phyloP scores from a whole-genome alignment of 2,329 filamentous ascomycete genomes.

The Alternaria sp. region DNA sequence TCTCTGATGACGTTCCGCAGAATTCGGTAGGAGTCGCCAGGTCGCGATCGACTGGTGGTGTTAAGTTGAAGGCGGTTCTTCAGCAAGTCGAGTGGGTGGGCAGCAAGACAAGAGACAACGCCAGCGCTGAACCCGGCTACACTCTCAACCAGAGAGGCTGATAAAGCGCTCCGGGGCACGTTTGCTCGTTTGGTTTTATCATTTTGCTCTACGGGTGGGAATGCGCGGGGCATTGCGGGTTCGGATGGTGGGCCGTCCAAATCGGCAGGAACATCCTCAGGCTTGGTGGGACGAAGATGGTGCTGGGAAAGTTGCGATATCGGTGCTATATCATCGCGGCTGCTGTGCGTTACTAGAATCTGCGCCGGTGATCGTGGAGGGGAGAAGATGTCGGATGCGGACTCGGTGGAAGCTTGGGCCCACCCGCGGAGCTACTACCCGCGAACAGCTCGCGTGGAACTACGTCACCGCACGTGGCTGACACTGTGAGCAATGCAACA shows the following conservation, averaged over 20 bases:
- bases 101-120: conserved; percentile 80
- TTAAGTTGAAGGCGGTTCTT: conserved; percentile 88
- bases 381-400: conserved; percentile 8
- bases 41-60: conserved; percentile 49
- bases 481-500: not conserved
- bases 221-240: conserved; percentile 56
- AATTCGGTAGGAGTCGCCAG: conserved; percentile 62
- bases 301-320: not conserved
- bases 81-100: conserved; percentile 92
- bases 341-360: not conserved
- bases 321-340: conserved; percentile 11
- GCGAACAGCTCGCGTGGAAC: not conserved
- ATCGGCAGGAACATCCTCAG: conserved; percentile 31
- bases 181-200: conserved; percentile 47
- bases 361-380: conserved; percentile 1
- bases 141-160: conserved; percentile 81
- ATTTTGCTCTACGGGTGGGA: conserved; percentile 53
- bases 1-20: conserved; percentile 58
- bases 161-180: conserved; percentile 38
- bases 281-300: not conserved
- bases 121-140: conserved; percentile 90
- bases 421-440: conserved; percentile 6
- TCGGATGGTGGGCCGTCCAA: conserved; percentile 8
- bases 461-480: conserved; percentile 1
- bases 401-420: conserved; percentile 21